Evolutionary conservation across 495 filamentous ascomycete species (phyloP).

Genomic region (Margaritispora aquatica): DNA sequence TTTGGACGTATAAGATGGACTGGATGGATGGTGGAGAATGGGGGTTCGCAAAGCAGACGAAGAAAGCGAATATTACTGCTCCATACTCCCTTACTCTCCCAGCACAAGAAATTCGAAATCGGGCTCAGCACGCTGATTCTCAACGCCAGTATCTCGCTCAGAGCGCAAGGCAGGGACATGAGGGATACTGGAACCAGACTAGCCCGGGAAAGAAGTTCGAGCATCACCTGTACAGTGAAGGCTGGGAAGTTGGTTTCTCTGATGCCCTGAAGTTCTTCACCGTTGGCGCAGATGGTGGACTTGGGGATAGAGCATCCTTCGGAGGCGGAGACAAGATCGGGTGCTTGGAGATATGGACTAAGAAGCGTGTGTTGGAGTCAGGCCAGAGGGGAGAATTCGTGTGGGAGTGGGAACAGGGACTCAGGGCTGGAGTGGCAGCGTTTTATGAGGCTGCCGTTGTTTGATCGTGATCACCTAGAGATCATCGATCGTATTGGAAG

Average conservation of each 20-base stretch:
- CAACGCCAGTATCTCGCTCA: slow-evolving; percentile 27
- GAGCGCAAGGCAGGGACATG: slow-evolving; percentile 29
- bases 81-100: slow-evolving; percentile 31
- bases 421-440: slow-evolving; percentile 37
- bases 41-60: slow-evolving; percentile 43
- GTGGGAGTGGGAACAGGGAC: slow-evolving; percentile 49
- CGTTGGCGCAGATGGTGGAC: slow-evolving; percentile 18
- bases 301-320: slow-evolving; percentile 9
- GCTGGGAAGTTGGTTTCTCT: slow-evolving; percentile 46
- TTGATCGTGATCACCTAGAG: not conserved
- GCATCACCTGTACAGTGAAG: slow-evolving; percentile 42
- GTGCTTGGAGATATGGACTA: slow-evolving; percentile 44
- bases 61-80: slow-evolving; percentile 31
- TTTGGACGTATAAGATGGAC: slow-evolving; percentile 51
- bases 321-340: slow-evolving; percentile 44
- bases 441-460: slow-evolving; percentile 24
- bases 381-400: slow-evolving; percentile 33
- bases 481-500: too few relatives aligned
- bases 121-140: slow-evolving; percentile 25
- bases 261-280: slow-evolving; percentile 45
- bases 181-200: slow-evolving; percentile 37
- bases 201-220: slow-evolving; percentile 35
- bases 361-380: slow-evolving; percentile 44
- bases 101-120: slow-evolving; percentile 25
- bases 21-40: slow-evolving; percentile 50